Evolutionary conservation across 2,329 filamentous ascomycete species (phyloP).

Genomic region (Botrytis galanthina): DNA sequence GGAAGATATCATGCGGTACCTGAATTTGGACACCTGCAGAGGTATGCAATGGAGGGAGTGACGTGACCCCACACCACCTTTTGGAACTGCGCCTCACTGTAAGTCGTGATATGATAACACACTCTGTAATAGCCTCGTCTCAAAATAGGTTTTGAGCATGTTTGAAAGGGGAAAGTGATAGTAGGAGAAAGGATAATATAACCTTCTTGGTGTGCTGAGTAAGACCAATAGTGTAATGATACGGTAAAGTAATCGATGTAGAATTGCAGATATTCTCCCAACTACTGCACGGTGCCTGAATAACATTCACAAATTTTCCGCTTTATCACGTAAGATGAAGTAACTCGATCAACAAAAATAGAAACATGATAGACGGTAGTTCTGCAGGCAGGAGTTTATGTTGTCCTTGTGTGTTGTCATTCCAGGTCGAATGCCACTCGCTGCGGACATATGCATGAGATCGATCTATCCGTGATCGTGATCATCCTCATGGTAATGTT

Average conservation of each 20-base stretch:
- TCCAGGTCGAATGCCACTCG: neutral
- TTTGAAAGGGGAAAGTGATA: slow-evolving; percentile 5
- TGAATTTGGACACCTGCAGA: slow-evolving; percentile 11
- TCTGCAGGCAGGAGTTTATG: slow-evolving; percentile 15
- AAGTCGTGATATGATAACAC: slow-evolving; percentile 4
- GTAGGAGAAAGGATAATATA: neutral
- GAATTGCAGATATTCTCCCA: neutral
- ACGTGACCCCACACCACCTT: slow-evolving; percentile 15
- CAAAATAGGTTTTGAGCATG: slow-evolving; percentile 26
- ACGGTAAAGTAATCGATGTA: neutral
- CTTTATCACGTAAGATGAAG: slow-evolving; percentile 20
- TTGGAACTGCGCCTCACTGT: slow-evolving; percentile 13
- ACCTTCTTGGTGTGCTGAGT: slow-evolving; percentile 16
- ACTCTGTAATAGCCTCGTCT: slow-evolving; percentile 21
- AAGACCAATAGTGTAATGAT: slow-evolving; percentile 16
- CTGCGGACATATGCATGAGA: slow-evolving; percentile 19
- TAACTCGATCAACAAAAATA: slow-evolving; percentile 17
- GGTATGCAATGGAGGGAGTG: slow-evolving; percentile 17
- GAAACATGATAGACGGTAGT: slow-evolving; percentile 13
- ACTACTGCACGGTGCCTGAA: slow-evolving; percentile 20
- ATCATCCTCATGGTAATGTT: neutral
- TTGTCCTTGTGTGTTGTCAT: slow-evolving; percentile 13
- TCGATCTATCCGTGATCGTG: slow-evolving; percentile 18
- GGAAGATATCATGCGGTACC: slow-evolving; percentile 5
- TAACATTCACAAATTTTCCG: slow-evolving; percentile 4